A percentile compares a stretch with the other conserved stretches of the same genome.
Conservation (phyloP, 163 green algal species). For the Coccomyxa subellipsoidea region DNA sequence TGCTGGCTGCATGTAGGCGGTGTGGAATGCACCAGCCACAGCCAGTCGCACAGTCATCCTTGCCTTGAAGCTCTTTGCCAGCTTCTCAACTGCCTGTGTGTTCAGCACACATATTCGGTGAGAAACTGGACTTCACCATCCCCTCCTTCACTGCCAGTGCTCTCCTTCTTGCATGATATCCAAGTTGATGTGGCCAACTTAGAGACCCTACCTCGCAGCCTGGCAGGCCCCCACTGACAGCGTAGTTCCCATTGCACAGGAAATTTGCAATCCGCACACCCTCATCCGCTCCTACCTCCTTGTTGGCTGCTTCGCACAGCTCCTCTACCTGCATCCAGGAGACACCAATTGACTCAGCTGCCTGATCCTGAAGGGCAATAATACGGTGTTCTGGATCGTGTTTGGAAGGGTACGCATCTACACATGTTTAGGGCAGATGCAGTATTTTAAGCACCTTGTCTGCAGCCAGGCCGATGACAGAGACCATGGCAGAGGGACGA, state of each 20-base stretch:
- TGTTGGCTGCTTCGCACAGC: slow-evolving; percentile 85
- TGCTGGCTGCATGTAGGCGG: slow-evolving; percentile 89
- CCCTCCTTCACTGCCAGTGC: no score
- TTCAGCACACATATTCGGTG: no score
- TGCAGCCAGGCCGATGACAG: slow-evolving; percentile 91
- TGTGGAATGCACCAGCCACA: slow-evolving; percentile 98
- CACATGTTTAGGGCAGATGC: neutral
- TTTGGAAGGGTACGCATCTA: no score
- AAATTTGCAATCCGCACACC: slow-evolving; percentile 95
- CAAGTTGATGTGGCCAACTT: no score
- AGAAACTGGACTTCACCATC: no score
- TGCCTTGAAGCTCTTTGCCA: slow-evolving; percentile 86
- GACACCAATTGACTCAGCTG: no score
- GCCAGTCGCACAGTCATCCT: slow-evolving; percentile 83
- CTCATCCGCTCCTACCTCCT: slow-evolving; percentile 65
- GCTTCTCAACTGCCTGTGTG: slow-evolving; percentile 62
- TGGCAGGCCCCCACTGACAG: slow-evolving; percentile 82
- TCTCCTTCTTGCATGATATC: no score
- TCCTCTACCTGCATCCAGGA: slow-evolving; percentile 53
- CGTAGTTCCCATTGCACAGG: slow-evolving; percentile 98
- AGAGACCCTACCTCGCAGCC: slow-evolving; percentile 61
- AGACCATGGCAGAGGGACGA: slow-evolving; percentile 84
- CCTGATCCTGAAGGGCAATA: no score
- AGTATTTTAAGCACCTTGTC: slow-evolving; percentile 75
- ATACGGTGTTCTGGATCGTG: no score